phyloP scores from a whole-genome alignment of 176 grass and related monocot species.

The Oryza longistaminata region DNA sequence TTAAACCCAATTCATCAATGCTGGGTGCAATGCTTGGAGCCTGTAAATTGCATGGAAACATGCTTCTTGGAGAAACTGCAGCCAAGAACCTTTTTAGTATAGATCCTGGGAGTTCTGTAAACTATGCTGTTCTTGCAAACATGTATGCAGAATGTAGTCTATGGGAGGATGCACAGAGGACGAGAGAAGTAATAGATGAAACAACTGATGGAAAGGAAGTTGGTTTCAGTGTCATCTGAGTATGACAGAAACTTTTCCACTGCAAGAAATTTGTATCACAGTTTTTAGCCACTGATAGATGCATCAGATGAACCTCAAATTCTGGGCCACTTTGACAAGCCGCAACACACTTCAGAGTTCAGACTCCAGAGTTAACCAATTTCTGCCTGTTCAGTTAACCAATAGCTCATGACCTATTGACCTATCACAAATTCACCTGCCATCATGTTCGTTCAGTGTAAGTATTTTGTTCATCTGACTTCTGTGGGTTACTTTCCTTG shows the following conservation, averaged over 20 bases:
- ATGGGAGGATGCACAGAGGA: conserved; percentile 68
- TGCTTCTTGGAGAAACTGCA: conserved; percentile 58
- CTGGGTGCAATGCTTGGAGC: conserved; percentile 79
- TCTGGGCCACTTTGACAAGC: not conserved
- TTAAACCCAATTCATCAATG: conserved; percentile 57
- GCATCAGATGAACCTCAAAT: conserved; percentile 7
- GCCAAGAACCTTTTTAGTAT: conserved; percentile 53
- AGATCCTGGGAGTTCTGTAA: conserved; percentile 58
- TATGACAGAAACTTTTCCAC: conserved; percentile 1
- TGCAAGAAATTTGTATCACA: not conserved
- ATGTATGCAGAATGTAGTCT: conserved; percentile 65
- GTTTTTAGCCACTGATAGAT: not conserved
- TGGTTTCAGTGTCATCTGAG: conserved; percentile 55
- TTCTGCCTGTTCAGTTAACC: not conserved
- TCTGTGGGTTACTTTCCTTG: not conserved
- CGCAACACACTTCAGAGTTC: not conserved
- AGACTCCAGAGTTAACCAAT: not conserved
- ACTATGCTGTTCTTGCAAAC: conserved; percentile 77
- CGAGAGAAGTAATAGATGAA: conserved; percentile 55
- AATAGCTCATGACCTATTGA: not conserved
- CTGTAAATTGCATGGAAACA: conserved; percentile 61
- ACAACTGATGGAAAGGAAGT: conserved; percentile 50
- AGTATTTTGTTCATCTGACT: not conserved
- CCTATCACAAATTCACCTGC: not conserved
- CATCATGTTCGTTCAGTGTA: conserved; percentile 18